These are phyloP conservation scores for Mortierella alpina DNA, from an alignment of 192 early-diverging fungal genomes.

Conservation along the genomic window DNA sequence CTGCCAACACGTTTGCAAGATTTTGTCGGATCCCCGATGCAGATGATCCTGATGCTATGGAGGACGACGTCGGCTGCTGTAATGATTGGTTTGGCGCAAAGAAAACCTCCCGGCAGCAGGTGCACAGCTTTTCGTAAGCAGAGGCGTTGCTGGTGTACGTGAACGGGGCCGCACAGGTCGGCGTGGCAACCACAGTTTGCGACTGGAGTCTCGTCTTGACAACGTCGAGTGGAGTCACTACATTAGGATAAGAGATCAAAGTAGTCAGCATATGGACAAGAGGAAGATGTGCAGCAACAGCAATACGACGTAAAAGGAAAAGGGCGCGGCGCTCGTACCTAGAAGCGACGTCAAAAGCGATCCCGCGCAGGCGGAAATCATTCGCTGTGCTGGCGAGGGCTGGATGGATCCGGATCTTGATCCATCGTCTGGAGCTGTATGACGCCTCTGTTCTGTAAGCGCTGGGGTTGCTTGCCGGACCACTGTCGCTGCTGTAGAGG, in stretches of 20 bases:
- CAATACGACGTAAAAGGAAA: constrained; percentile 27
- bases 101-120: constrained; percentile 58
- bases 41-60: constrained; percentile 2
- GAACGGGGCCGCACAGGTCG: constrained; percentile 40
- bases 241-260: not conserved
- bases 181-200: constrained; percentile 50
- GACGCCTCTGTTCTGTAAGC: no score
- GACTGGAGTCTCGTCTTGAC: constrained; percentile 90
- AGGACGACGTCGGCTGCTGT: not conserved
- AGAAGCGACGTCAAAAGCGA: constrained; percentile 85
- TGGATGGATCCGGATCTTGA: constrained; percentile 19
- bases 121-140: constrained; percentile 51
- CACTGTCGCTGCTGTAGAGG: not conserved
- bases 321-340: constrained; percentile 56
- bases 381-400: constrained; percentile 68
- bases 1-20: constrained; percentile 32
- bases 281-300: constrained; percentile 47
- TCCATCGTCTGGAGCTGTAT: not conserved
- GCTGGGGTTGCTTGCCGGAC: not conserved
- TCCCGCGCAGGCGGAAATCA: constrained; percentile 85
- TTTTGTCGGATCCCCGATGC: constrained; percentile 41
- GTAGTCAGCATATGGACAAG: not conserved
- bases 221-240: constrained; percentile 89
- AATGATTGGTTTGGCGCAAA: constrained; percentile 27
- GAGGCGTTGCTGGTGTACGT: constrained; percentile 46